Evolutionary conservation across 2,329 filamentous ascomycete species (phyloP), one percentile per base, ranked within the genome.

Genomic region (Chaetomium sp.): DNA sequence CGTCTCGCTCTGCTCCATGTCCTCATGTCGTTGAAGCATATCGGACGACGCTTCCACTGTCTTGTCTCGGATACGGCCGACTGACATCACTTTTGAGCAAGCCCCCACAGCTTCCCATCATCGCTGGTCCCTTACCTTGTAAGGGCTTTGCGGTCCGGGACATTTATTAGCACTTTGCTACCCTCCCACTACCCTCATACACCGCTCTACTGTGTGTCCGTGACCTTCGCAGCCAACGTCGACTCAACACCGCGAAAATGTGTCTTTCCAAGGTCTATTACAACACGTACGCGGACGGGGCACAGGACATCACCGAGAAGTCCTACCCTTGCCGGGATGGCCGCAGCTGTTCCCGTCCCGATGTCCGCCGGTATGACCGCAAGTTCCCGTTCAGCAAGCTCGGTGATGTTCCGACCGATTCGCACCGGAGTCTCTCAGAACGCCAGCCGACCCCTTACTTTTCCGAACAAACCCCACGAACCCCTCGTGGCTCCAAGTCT

Each of bases 1-100:
- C 35, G 35, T 35, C 54, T 12, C 44, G 55, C 53, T 49, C n/a
- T 7, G 53, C 19, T 38, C 47, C 38, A 67, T 66, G 64, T 60
- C 54, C 64, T 61, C 65, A 71, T 71, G 69, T 70, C 68, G 65
- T 65, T 66, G 64, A 68, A 42, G 52, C 56, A 38, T 55, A 54
- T 56, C 49, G 48, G 58, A 48, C 59, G 47, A 54, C 60, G 57
- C 56, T 61, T 59, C 57, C 59, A 65, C 57, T 60, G 56, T 60
- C 64, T 66, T 57, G 63, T 68, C 61, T 65, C 66, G 61, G 68
- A 71, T 64, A 67, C 69, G 58, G 69, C 69, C 56, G 69, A 69
- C 61, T 70, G 67, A 71, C 60, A 63, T 33, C 57, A 53, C 41
- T 49, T 44, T 48, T 27, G 36, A 58, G 59, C 32, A 33, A 57